These are phyloP conservation scores for Daldinia sp. DNA, from an alignment of 2,329 filamentous ascomycete genomes.

Conservation along the genomic window DNA sequence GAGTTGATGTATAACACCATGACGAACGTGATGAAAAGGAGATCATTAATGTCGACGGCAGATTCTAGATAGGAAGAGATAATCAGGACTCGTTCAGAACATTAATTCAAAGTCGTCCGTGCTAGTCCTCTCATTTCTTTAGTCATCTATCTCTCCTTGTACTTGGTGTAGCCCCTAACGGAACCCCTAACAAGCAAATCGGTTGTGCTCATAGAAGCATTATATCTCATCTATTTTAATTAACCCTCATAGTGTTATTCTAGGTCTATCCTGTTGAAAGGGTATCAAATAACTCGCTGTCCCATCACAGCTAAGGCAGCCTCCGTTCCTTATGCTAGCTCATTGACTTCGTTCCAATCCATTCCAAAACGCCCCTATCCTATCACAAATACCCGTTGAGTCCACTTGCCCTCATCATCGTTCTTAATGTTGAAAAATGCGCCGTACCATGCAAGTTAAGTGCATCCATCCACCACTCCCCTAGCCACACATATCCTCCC, in stretches of 20 bases:
- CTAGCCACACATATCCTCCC: neutral
- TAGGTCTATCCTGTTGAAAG: conserved; percentile 51
- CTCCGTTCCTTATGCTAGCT: conserved; percentile 15
- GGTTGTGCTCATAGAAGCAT: neutral
- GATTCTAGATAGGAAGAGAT: neutral
- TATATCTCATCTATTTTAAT: conserved; percentile 1
- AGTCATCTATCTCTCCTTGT: neutral
- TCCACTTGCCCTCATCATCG: neutral
- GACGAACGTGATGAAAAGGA: conserved; percentile 73
- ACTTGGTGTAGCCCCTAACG: neutral
- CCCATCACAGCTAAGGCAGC: neutral
- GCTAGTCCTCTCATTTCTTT: neutral
- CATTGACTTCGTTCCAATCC: conserved; percentile 14
- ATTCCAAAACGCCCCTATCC: conserved; percentile 21
- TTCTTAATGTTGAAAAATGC: conserved; percentile 35
- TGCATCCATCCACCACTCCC: conserved; percentile 21
- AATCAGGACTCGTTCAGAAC: neutral
- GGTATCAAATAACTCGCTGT: conserved; percentile 44
- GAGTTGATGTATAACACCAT: conserved; percentile 85
- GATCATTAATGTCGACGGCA: conserved; percentile 28
- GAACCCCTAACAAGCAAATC: neutral
- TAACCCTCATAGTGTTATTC: conserved; percentile 12
- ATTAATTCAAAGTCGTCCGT: neutral
- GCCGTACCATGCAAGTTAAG: conserved; percentile 39
- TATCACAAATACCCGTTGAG: conserved; percentile 18